These are phyloP conservation scores for Paecilomyces fulvus DNA, from an alignment of 2,329 filamentous ascomycete species.

Conservation along the genomic window DNA sequence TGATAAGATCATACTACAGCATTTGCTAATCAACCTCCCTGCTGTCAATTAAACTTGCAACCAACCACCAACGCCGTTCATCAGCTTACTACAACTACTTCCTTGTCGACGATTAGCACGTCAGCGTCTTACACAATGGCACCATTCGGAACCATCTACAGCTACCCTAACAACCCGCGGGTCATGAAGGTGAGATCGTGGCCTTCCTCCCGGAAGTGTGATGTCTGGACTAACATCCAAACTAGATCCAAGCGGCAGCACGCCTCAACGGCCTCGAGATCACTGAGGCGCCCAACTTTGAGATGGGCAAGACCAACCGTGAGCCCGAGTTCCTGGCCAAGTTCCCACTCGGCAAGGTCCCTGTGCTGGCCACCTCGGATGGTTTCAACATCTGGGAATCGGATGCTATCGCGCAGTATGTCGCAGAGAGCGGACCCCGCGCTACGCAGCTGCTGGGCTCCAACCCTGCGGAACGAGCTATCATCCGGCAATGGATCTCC, in stretches of 20 bases:
- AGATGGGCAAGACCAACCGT: conserved; percentile 35
- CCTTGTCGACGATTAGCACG: not conserved
- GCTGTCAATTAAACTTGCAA: not conserved
- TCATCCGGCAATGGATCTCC: conserved; percentile 40
- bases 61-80: not conserved
- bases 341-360: conserved; percentile 47
- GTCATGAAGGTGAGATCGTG: not conserved
- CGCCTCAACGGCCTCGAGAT: conserved; percentile 30
- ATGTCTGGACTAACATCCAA: not conserved
- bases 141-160: not conserved
- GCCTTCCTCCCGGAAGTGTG: not conserved
- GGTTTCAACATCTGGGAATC: conserved; percentile 40
- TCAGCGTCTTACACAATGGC: not conserved
- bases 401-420: conserved; percentile 41
- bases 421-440: conserved; percentile 39
- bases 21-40: not conserved
- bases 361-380: conserved; percentile 41
- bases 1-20: not conserved
- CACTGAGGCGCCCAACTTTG: conserved; percentile 26
- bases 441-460: conserved; percentile 38
- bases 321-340: conserved; percentile 42
- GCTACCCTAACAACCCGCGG: not conserved
- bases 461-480: conserved; percentile 33
- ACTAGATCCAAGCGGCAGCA: conserved; percentile 21
- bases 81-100: not conserved